Evolutionary conservation across 139 green algal species (phyloP).

Genomic region (Haematococcus lacustris): DNA sequence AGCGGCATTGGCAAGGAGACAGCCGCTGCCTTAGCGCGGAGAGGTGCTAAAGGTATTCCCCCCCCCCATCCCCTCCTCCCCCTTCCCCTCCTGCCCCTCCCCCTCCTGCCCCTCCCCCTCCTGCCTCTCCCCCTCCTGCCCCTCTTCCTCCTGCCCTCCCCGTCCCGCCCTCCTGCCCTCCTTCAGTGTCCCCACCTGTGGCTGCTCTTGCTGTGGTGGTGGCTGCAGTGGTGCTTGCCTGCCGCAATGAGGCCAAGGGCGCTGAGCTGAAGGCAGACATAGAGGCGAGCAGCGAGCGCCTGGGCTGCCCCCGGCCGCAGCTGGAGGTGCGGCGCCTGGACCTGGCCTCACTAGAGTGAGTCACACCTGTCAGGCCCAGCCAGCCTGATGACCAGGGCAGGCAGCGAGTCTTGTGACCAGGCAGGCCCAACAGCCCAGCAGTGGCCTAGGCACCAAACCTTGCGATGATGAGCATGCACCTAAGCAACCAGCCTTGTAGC

Average conservation of each 20-base stretch:
- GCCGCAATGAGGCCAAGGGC: constrained; percentile 13
- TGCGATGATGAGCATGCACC: too few species aligned
- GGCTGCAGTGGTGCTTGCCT: constrained; percentile 15
- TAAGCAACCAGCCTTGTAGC: too few species aligned
- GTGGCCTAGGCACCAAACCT: too few species aligned
- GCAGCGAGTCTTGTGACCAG: too few species aligned
- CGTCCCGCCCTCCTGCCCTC: not conserved
- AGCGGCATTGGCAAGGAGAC: constrained; percentile 75
- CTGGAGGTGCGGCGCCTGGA: constrained; percentile 67
- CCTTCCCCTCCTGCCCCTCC: too few species aligned
- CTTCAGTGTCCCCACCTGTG: not conserved
- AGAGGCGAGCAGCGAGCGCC: not conserved
- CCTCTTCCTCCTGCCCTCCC: too few species aligned
- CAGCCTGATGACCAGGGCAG: too few species aligned
- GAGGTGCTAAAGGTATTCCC: constrained; percentile 41
- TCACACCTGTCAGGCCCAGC: too few species aligned
- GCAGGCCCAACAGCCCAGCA: too few species aligned
- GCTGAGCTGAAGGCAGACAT: constrained; percentile 13
- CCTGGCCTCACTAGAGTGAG: constrained; percentile 51
- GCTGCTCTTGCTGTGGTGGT: not conserved
- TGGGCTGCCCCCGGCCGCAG: not conserved
- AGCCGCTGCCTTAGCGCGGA: constrained; percentile 42
- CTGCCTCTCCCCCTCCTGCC: too few species aligned
- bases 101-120: too few species aligned
- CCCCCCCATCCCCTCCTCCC: too few species aligned